phyloP scores from a whole-genome alignment of 345 rosid genomes.

The Brassica cretica region DNA sequence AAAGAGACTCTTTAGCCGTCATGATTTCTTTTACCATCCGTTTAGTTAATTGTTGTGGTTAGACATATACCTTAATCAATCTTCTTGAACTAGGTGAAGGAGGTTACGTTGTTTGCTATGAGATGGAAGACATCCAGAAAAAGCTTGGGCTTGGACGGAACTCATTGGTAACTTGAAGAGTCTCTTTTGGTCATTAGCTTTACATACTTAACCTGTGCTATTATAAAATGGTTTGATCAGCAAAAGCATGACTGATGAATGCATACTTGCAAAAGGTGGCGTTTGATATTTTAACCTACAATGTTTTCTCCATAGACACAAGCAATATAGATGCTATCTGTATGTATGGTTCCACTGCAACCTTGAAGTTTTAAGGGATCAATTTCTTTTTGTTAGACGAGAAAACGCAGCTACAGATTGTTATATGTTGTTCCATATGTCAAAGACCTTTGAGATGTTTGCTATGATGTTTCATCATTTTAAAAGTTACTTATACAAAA shows the following conservation, averaged over 20 bases:
- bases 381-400: background rate
- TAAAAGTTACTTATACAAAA: background rate
- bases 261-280: constrained; percentile 8
- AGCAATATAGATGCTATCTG: background rate
- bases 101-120: constrained; percentile 83
- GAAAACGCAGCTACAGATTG: background rate
- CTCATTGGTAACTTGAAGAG: constrained; percentile 64
- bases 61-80: constrained; percentile 28
- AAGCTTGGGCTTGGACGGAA: constrained; percentile 90
- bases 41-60: constrained; percentile 2
- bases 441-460: background rate
- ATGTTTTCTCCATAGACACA: background rate
- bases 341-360: constrained; percentile 7
- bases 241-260: background rate
- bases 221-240: background rate
- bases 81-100: constrained; percentile 66
- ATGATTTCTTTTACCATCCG: background rate
- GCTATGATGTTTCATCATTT: constrained; percentile 1
- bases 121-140: constrained; percentile 81
- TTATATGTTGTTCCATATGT: background rate
- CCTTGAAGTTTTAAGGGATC: constrained; percentile 11
- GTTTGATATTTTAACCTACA: constrained; percentile 4
- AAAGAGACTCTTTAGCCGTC: constrained; percentile 14
- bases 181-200: constrained; percentile 19
- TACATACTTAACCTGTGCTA: constrained; percentile 5